A percentile compares a stretch with the other conserved stretches of the same genome.
Evolutionary conservation across 2,329 filamentous ascomycete species (phyloP).

Genomic region (Sphaceloma murrayae): DNA sequence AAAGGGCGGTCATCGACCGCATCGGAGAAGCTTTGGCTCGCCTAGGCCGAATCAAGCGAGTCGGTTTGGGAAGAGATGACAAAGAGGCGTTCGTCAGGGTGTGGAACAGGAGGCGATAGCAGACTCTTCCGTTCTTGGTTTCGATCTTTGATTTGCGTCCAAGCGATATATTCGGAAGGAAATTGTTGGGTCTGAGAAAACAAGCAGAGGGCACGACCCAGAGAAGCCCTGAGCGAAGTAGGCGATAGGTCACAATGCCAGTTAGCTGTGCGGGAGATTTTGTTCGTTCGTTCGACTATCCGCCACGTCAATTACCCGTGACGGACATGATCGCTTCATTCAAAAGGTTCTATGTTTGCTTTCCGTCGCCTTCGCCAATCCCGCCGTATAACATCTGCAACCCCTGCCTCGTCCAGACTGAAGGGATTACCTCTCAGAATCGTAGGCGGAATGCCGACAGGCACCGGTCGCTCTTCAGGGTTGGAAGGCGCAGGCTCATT

Average conservation of each 20-base stretch:
- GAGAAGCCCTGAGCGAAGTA: no score
- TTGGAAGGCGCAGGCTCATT: neutral
- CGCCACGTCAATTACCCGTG: no score
- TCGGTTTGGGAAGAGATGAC: conserved; percentile 72
- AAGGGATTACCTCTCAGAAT: conserved; percentile 7
- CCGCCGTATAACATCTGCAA: neutral
- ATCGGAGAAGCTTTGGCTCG: conserved; percentile 81
- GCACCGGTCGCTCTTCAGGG: conserved; percentile 7
- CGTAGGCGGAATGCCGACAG: neutral
- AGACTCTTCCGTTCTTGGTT: no score
- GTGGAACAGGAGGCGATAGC: conserved; percentile 40
- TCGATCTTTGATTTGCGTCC: conserved; percentile 10
- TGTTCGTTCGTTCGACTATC: no score
- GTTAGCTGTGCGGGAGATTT: no score
- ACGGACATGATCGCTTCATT: no score
- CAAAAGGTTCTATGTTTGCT: neutral
- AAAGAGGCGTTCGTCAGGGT: conserved; percentile 73
- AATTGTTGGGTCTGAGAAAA: neutral
- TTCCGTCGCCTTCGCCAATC: conserved; percentile 10
- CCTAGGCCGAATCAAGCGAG: conserved; percentile 76
- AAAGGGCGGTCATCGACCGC: conserved; percentile 63
- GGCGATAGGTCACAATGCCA: no score
- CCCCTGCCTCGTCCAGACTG: conserved; percentile 2
- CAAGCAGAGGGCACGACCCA: no score
- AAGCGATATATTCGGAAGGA: conserved; percentile 4